Evolutionary conservation across 2,329 filamentous ascomycete genomes (phyloP).

Genomic region (Claviceps lovelessii): DNA sequence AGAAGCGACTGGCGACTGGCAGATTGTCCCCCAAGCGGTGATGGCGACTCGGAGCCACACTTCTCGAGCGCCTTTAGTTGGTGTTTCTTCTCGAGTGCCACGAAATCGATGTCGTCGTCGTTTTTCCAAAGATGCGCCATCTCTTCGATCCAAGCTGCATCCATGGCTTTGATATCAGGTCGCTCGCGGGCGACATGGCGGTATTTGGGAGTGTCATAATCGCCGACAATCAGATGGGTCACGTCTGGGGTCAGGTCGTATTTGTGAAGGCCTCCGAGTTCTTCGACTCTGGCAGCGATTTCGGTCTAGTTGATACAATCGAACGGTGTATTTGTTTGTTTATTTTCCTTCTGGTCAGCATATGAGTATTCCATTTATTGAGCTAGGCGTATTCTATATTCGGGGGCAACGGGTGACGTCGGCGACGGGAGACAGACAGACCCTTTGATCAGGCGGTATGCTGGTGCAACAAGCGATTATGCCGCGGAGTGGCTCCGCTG

Average conservation of each 20-base stretch:
- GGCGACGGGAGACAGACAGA: constrained; percentile 24
- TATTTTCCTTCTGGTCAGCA: neutral
- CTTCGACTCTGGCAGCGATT: constrained; percentile 48
- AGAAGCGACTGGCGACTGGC: constrained; percentile 28
- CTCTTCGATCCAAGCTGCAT: constrained; percentile 70
- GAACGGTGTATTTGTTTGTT: neutral
- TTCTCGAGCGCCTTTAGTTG: constrained; percentile 49
- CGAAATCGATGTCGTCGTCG: constrained; percentile 63
- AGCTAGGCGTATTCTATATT: neutral
- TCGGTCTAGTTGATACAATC: constrained; percentile 26
- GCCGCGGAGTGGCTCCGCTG: constrained; percentile 50
- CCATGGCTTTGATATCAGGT: constrained; percentile 71
- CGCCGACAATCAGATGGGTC: constrained; percentile 84
- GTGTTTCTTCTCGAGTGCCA: constrained; percentile 51
- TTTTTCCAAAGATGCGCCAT: constrained; percentile 68
- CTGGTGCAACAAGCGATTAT: constrained; percentile 80
- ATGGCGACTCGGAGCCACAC: constrained; percentile 27
- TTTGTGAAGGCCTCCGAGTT: constrained; percentile 79
- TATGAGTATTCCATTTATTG: neutral
- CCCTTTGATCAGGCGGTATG: constrained; percentile 63
- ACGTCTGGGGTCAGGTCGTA: constrained; percentile 92
- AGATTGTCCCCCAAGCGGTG: constrained; percentile 7
- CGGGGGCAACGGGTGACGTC: neutral
- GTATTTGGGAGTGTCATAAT: constrained; percentile 84
- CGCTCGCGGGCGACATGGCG: constrained; percentile 84